Percentiles rank a stretch among this genome's conserved stretches.
Conservation (phyloP, 1,139 yeast genomes). For the Pichia sp. region DNA sequence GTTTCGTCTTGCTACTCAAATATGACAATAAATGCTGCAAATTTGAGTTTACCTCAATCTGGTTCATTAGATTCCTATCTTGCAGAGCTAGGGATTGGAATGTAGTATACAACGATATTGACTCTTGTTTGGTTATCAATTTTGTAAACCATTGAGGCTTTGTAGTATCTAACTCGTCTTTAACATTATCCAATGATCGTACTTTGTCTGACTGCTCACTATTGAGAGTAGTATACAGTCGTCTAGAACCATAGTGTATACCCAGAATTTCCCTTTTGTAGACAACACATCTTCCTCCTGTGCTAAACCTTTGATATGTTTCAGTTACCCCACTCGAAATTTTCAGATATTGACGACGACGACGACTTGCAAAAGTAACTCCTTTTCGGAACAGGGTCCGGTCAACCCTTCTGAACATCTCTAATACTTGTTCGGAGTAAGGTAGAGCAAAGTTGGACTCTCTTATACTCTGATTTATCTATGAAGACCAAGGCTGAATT, state of each 20-base stretch:
- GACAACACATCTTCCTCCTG: background rate
- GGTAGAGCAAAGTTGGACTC: background rate
- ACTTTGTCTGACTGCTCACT: background rate
- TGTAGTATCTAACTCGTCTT: background rate
- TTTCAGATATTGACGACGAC: background rate
- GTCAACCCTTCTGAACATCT: background rate
- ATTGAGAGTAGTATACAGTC: background rate
- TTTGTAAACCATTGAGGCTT: conserved; percentile 12
- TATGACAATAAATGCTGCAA: conserved; percentile 16
- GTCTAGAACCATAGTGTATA: background rate
- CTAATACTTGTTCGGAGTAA: background rate
- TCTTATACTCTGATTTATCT: background rate
- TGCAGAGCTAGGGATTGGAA: conserved; percentile 4
- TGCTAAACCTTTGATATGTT: background rate
- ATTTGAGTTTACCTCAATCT: conserved; percentile 11
- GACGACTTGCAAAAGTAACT: background rate
- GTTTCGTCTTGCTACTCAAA: background rate
- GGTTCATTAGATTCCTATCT: background rate
- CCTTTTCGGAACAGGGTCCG: background rate
- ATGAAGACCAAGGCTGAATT: background rate
- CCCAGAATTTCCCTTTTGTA: background rate
- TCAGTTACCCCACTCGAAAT: conserved; percentile 3
- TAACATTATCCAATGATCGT: conserved; percentile 7
- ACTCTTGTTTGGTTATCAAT: conserved; percentile 11
- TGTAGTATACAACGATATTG: conserved; percentile 6